Percentiles rank a stretch among this genome's conserved stretches.
Conservation (phyloP, 257 asterid genomes). For the Gentiana dahurica region DNA sequence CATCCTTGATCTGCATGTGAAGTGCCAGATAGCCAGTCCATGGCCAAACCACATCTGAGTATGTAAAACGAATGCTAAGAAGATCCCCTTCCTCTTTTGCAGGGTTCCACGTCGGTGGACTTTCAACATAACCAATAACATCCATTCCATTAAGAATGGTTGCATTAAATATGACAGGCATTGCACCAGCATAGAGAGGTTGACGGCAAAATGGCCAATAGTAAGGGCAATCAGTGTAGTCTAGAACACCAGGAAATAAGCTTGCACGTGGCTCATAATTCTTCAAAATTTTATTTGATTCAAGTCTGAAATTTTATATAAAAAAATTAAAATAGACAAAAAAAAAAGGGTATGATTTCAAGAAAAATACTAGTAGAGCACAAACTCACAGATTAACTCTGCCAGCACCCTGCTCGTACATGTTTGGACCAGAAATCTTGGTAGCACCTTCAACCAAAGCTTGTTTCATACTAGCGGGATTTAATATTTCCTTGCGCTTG, state of each 20-base stretch:
- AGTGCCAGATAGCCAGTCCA: constrained; percentile 97
- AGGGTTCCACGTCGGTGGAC: constrained; percentile 90
- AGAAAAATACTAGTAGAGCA: constrained; percentile 9
- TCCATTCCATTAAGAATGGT: constrained; percentile 98
- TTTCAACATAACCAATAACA: constrained; percentile 71
- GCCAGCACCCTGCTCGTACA: constrained; percentile 99
- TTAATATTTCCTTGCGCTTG: constrained; percentile 67
- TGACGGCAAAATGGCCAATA: constrained; percentile 99
- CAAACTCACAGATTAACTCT: constrained; percentile 92
- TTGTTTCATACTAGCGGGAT: constrained; percentile 97
- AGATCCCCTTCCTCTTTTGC: constrained; percentile 76
- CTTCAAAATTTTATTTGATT: constrained; percentile 78
- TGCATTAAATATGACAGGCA: constrained; percentile 90
- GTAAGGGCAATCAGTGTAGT: constrained; percentile 90
- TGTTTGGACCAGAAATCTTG: constrained; percentile 91
- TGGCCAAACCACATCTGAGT: constrained; percentile 94
- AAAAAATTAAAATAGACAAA: constrained; percentile 16
- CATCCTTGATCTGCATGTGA: constrained; percentile 95
- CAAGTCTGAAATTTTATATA: constrained; percentile 47
- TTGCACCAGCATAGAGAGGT: constrained; percentile 93
- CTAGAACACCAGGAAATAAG: constrained; percentile 88
- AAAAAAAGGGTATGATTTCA: neutral
- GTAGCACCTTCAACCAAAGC: constrained; percentile 98
- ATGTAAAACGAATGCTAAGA: constrained; percentile 76
- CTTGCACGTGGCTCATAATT: constrained; percentile 92